phyloP scores from a whole-genome alignment of 345 rosid species.

The Rubroshorea leprosula region DNA sequence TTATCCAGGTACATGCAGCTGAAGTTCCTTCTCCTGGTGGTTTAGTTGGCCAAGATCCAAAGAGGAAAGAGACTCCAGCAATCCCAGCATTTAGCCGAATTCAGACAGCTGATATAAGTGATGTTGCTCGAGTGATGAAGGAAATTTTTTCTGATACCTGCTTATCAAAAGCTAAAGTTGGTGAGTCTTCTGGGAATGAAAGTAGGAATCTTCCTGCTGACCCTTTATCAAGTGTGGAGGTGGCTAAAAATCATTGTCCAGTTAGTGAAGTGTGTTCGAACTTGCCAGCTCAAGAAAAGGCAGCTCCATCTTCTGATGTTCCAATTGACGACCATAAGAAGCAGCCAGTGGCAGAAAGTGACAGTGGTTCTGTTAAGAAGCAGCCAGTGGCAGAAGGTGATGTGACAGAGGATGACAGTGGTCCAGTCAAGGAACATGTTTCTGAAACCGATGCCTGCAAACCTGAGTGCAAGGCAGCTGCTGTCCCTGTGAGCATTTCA shows the following conservation, averaged over 20 bases:
- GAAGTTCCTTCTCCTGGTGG: conserved; percentile 20
- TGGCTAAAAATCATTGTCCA: conserved; percentile 27
- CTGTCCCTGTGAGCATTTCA: background rate
- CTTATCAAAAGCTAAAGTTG: conserved; percentile 39
- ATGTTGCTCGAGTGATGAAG: conserved; percentile 75
- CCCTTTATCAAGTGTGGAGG: conserved; percentile 25
- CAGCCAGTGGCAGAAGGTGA: background rate
- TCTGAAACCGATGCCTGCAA: background rate
- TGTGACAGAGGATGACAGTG: no score
- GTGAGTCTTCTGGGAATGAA: conserved; percentile 33
- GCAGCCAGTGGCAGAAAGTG: background rate
- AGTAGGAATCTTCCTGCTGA: conserved; percentile 20
- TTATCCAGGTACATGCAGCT: conserved; percentile 23
- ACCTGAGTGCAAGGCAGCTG: background rate
- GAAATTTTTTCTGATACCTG: conserved; percentile 61
- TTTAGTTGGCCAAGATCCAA: conserved; percentile 28
- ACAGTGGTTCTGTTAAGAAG: no score
- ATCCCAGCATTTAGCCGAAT: conserved; percentile 33
- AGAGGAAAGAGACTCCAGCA: conserved; percentile 24
- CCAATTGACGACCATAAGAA: conserved; percentile 14
- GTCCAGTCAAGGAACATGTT: no score
- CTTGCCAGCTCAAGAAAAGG: conserved; percentile 16
- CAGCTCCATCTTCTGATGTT: conserved; percentile 19
- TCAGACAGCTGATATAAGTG: conserved; percentile 52
- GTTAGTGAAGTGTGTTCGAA: conserved; percentile 14